Evolutionary conservation across 139 green algal genomes (phyloP).

Genomic region (Limnomonas spitsbergensis): DNA sequence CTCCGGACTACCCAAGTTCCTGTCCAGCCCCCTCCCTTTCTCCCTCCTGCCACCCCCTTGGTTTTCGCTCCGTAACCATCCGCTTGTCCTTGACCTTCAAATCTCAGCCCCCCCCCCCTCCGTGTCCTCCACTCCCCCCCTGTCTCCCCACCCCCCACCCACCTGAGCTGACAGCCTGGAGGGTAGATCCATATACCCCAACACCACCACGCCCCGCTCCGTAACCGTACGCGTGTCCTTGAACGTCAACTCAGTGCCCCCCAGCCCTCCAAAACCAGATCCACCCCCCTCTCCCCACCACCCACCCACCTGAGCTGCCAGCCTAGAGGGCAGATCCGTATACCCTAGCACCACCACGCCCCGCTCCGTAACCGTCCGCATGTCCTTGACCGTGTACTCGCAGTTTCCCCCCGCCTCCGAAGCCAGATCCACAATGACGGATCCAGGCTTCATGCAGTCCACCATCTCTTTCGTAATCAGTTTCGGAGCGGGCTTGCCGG

Average conservation of each 20-base stretch:
- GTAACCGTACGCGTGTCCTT: constrained; percentile 26
- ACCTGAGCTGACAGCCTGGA: constrained; percentile 72
- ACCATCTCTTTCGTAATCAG: constrained; percentile 79
- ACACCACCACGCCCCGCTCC: constrained; percentile 61
- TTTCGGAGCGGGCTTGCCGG: constrained; percentile 72
- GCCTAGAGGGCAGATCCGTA: constrained; percentile 79
- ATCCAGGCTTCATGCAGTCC: constrained; percentile 69
- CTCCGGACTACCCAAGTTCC: too few relatives aligned
- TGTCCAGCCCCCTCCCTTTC: too few relatives aligned
- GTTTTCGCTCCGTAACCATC: too few relatives aligned
- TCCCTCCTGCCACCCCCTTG: too few relatives aligned
- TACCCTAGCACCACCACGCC: constrained; percentile 80
- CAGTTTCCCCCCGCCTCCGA: constrained; percentile 63
- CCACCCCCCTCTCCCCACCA: too few relatives aligned
- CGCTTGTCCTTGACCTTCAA: too few relatives aligned
- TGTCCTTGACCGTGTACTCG: constrained; percentile 32
- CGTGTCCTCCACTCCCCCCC: too few relatives aligned
- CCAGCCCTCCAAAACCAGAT: too few relatives aligned
- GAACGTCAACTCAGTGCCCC: constrained; percentile 40
- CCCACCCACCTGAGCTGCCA: constrained; percentile 74
- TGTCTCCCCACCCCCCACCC: too few relatives aligned
- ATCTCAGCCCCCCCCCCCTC: too few relatives aligned
- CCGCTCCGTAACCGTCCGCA: constrained; percentile 33
- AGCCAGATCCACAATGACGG: constrained; percentile 80
- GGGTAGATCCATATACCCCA: constrained; percentile 88